Percentiles rank a stretch among this genome's conserved stretches.
Conservation (phyloP, 305 asterid genomes). For the Fraxinus paxiana region DNA sequence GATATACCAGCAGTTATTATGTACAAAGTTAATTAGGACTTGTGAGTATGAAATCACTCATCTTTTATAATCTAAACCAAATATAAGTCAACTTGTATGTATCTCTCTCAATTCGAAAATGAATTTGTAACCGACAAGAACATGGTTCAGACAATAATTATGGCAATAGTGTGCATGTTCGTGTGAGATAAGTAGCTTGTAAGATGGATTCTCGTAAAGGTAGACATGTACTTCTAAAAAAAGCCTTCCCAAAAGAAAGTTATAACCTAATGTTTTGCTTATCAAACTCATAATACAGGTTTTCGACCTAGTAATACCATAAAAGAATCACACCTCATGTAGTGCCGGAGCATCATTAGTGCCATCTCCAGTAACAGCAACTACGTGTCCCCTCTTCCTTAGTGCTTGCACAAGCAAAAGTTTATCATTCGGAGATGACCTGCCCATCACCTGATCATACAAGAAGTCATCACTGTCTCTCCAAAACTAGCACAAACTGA, state of each 20-base stretch:
- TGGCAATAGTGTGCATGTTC: background rate
- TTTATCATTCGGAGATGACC: constrained; percentile 95
- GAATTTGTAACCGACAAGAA: background rate
- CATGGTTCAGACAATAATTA: background rate
- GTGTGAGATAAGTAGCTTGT: background rate
- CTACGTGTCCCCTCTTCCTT: constrained; percentile 85
- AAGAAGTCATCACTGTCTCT: constrained; percentile 16
- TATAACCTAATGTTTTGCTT: background rate
- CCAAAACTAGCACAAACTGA: constrained; percentile 1
- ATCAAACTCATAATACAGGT: constrained; percentile 10
- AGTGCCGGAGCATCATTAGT: constrained; percentile 99
- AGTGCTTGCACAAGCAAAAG: constrained; percentile 90
- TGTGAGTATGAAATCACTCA: background rate
- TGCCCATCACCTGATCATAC: constrained; percentile 78
- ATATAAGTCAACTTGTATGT: background rate
- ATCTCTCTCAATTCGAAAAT: no score
- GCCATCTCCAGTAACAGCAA: constrained; percentile 99
- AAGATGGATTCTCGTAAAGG: background rate
- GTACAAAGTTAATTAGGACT: background rate
- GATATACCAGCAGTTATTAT: background rate
- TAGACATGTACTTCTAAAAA: background rate
- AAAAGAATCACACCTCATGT: constrained; percentile 66
- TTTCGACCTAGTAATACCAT: background rate
- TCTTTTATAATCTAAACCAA: background rate
- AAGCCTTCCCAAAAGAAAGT: background rate